phyloP scores from a whole-genome alignment of 2,329 filamentous ascomycete species.

The Alternaria postmessia region DNA sequence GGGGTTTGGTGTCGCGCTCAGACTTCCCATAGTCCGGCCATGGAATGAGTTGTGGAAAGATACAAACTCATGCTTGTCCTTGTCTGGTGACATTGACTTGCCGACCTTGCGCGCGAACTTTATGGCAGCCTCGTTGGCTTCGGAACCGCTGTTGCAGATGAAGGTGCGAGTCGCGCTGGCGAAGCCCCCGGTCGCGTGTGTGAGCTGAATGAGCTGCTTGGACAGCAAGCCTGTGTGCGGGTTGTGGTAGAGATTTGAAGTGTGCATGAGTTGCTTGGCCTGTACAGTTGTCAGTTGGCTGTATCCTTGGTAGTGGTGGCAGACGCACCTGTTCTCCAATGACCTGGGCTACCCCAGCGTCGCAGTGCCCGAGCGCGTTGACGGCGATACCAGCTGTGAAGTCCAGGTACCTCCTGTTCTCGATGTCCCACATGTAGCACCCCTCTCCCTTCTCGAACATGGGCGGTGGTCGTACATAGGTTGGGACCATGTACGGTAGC shows the following conservation, averaged over 20 bases:
- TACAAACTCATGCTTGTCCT: constrained; percentile 81
- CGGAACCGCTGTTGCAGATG: constrained; percentile 93
- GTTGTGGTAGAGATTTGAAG: constrained; percentile 97
- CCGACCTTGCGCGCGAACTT: constrained; percentile 96
- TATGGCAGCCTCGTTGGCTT: constrained; percentile 97
- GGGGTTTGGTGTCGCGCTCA: constrained; percentile 96
- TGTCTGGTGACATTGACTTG: constrained; percentile 74
- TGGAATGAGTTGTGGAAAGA: constrained; percentile 95
- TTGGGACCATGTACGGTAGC: constrained; percentile 91
- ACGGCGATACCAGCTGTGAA: constrained; percentile 97
- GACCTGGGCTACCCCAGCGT: constrained; percentile 77
- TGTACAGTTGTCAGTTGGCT: constrained; percentile 35
- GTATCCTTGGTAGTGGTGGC: background rate
- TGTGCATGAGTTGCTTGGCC: constrained; percentile 79
- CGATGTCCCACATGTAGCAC: constrained; percentile 87
- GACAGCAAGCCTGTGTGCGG: constrained; percentile 92
- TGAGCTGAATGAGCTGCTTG: constrained; percentile 83
- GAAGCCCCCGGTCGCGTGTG: constrained; percentile 81
- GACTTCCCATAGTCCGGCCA: constrained; percentile 91
- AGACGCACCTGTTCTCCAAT: constrained; percentile 74
- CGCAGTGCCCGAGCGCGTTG: constrained; percentile 89
- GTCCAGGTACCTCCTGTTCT: constrained; percentile 89
- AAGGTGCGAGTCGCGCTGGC: constrained; percentile 81
- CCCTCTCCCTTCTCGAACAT: constrained; percentile 91
- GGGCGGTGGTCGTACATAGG: constrained; percentile 87